Percentiles rank a stretch among this genome's conserved stretches.
Conservation (phyloP, 2,329 filamentous ascomycete species). For the Trichoderma simmonsii region DNA sequence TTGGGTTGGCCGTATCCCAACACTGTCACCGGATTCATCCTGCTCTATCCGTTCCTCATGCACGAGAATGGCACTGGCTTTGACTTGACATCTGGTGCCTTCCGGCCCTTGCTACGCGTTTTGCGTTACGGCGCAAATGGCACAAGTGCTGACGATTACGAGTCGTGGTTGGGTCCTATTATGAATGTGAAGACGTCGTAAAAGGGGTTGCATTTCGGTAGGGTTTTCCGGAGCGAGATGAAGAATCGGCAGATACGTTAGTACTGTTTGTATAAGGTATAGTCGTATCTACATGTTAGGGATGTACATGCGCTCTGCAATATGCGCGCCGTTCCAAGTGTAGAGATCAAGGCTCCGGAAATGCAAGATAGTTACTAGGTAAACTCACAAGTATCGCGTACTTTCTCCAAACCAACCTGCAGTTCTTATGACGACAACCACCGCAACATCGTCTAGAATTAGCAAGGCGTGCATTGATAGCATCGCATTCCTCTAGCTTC, state of each 20-base stretch:
- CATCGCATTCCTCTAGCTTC: neutral
- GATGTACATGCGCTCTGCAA: neutral
- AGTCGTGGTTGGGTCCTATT: neutral
- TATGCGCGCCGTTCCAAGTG: neutral
- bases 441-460: neutral
- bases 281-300: too few relatives aligned
- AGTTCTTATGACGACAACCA: neutral
- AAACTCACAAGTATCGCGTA: neutral
- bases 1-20: neutral
- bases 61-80: conserved; percentile 1
- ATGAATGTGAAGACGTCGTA: neutral
- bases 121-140: neutral
- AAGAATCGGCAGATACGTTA: neutral
- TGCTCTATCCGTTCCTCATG: neutral
- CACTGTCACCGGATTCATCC: neutral
- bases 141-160: neutral
- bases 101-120: conserved; percentile 2
- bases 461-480: neutral
- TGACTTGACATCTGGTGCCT: neutral
- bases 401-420: neutral
- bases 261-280: neutral
- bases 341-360: neutral
- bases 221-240: neutral
- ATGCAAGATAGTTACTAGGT: too few relatives aligned
- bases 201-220: conserved; percentile 12